phyloP scores from a whole-genome alignment of 768 basidiomycete genomes.

The Amanita thiersii region DNA sequence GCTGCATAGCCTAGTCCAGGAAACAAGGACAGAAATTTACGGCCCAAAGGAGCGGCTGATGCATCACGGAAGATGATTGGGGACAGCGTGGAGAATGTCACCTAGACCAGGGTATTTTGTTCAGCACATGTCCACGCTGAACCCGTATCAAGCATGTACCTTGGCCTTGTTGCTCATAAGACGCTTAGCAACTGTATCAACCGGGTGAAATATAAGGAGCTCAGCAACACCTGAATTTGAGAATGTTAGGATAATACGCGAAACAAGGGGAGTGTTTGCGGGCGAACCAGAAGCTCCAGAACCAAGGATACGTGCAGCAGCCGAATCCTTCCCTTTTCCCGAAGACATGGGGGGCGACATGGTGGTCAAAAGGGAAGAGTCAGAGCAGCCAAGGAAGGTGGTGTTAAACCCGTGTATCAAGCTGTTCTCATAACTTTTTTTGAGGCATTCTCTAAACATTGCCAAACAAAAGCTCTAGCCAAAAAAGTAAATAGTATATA shows the following conservation, averaged over 20 bases:
- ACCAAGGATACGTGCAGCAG: slow-evolving; percentile 81
- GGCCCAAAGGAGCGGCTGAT: slow-evolving; percentile 55
- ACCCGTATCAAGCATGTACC: slow-evolving; percentile 26
- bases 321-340: slow-evolving; percentile 76
- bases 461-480: slow-evolving; percentile 6
- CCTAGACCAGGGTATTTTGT: slow-evolving; percentile 33
- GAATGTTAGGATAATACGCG: slow-evolving; percentile 2
- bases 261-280: background rate
- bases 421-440: background rate
- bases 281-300: slow-evolving; percentile 83
- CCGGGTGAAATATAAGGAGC: slow-evolving; percentile 90
- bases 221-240: slow-evolving; percentile 75
- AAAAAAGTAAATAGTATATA: slow-evolving; percentile 2
- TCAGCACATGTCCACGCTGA: background rate
- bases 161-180: slow-evolving; percentile 96
- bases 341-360: slow-evolving; percentile 34
- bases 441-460: background rate
- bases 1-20: slow-evolving; percentile 97
- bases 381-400: background rate
- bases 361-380: slow-evolving; percentile 5
- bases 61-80: slow-evolving; percentile 84
- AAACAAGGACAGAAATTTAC: slow-evolving; percentile 86
- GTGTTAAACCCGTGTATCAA: too few relatives aligned
- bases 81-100: slow-evolving; percentile 53
- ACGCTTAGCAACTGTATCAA: slow-evolving; percentile 97